A percentile compares a stretch with the other conserved stretches of the same genome.
phyloP scores from a whole-genome alignment of 2,329 filamentous ascomycete species.

The Ophiosphaerella korrae region DNA sequence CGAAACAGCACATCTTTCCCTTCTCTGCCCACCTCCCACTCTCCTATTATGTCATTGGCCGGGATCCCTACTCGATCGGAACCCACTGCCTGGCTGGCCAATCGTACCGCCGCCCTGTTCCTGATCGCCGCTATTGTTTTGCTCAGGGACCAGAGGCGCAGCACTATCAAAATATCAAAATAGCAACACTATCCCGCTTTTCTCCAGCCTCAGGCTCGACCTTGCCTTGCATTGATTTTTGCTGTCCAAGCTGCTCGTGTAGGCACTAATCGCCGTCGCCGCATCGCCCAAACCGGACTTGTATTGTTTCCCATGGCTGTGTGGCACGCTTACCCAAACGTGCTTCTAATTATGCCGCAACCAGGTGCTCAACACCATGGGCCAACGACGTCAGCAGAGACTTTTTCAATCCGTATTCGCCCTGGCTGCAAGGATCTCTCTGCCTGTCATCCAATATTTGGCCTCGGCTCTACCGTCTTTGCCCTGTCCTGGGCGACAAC shows the following conservation, averaged over 20 bases:
- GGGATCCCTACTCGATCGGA: conserved; percentile 19
- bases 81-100: conserved; percentile 19
- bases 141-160: conserved; percentile 38
- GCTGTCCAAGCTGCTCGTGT: conserved; percentile 21
- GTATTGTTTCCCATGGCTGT: not conserved
- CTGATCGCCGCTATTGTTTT: conserved; percentile 39
- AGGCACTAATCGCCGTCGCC: conserved; percentile 8
- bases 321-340: conserved; percentile 15
- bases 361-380: conserved; percentile 17
- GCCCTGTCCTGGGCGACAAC: not conserved
- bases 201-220: conserved; percentile 2
- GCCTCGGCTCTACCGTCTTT: conserved; percentile 1
- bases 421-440: conserved; percentile 5
- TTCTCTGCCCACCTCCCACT: conserved; percentile 8
- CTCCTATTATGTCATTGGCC: conserved; percentile 40
- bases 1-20: conserved; percentile 21
- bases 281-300: conserved; percentile 17
- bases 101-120: conserved; percentile 26
- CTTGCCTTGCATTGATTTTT: conserved; percentile 13
- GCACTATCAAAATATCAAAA: conserved; percentile 44
- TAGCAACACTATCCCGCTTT: conserved; percentile 36
- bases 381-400: conserved; percentile 25
- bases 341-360: conserved; percentile 27
- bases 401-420: conserved; percentile 6
- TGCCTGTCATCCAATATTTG: conserved; percentile 21